A percentile compares a stretch with the other conserved stretches of the same genome.
Conservation (phyloP, 306 rosid species). For the Prunus persica region Prunus_persica_NCBIv2 NC_034016.1:20390501-20391000, state of each 20-base stretch:
- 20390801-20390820: neutral
- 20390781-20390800: neutral
- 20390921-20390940: neutral
- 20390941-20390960: neutral
- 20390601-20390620: too few species aligned
- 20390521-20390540: too few species aligned
- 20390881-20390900: neutral
- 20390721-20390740: too few species aligned
- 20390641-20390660: too few species aligned
- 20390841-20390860: neutral
- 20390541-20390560: too few species aligned
- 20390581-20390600: too few species aligned
- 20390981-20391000: neutral
- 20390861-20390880: constrained; percentile 2
- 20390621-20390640: too few species aligned
- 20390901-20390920: constrained; percentile 14
- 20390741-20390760: too few species aligned
- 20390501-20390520: too few species aligned
- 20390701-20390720: too few species aligned
- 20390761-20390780: neutral
- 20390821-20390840: neutral
- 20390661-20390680: neutral
- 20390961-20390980: neutral
- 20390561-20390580: too few species aligned
- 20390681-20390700: too few species aligned